Base-by-base conservation (phyloP, 805 yeast species). In the Blastobotrys americana region DNA sequence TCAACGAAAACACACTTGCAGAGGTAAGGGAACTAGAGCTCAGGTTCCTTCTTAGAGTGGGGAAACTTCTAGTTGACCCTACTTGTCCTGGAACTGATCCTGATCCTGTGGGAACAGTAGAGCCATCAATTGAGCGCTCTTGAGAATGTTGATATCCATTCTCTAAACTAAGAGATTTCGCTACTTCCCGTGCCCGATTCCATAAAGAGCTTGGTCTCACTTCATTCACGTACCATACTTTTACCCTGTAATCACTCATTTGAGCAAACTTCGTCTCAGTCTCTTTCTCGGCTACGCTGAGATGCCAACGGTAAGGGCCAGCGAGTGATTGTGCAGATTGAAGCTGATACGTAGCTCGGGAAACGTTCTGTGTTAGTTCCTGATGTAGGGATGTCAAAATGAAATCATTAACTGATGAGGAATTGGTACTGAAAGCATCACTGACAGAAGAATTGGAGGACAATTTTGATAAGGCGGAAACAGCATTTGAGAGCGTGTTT, bases 211-310 rank as follows among this genome's bases (percentile, higher is more conserved):
- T 44, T 15, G 46, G 39, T 16, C 60, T 43, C 4, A 57, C 47
- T 31, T 56, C 59, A 5, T 49, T 43, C 27, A 47, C 43, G 41
- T 56, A 57, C 61, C 61, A 57, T 9, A 50, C 44, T 47, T 57
- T 57, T 17, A 52, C 52, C 28, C 59, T 34, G 9, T 53, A 37
- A 15, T 51, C 48, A 23, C 46, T 35, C 27, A 56, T 39, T 13
- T 39, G 22, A 13, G 25, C 39, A 5, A 53, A 10, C 6, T 39
- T 15, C 2, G 16, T 25, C 10, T 52, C 46, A 35, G 51, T 47
- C 17, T 44, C 23, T 16, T 18, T 37, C 23, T 45, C 27, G 31
- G 46, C 36, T 8, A 39, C 39, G 10, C 42, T 41, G 5, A 47
- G 38, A 18, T 50, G 43, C 9, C 50, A 34, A 20, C 46, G 39